Evolutionary conservation across 2,329 filamentous ascomycete genomes (phyloP).

Genomic region (Aspergillus fructus): DNA sequence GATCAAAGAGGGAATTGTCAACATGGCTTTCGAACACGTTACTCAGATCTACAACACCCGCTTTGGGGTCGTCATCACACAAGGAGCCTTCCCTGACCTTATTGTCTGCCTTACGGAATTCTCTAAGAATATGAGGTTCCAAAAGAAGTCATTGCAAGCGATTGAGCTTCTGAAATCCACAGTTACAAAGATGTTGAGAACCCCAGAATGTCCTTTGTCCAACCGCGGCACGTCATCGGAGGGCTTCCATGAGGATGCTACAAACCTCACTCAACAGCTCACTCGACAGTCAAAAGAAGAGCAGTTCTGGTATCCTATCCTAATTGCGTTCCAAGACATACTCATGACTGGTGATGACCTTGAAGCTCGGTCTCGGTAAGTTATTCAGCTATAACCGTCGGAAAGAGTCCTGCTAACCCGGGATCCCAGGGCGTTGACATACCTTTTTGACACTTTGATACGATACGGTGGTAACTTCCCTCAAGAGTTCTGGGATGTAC

Average conservation of each 20-base stretch:
- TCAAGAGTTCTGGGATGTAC: conserved; percentile 93
- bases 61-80: conserved; percentile 92
- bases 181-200: conserved; percentile 91
- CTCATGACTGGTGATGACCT: conserved; percentile 98
- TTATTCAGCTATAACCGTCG: neutral
- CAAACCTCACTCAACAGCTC: conserved; percentile 60
- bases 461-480: conserved; percentile 90
- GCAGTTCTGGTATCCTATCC: conserved; percentile 96
- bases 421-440: conserved; percentile 70
- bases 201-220: conserved; percentile 89
- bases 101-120: conserved; percentile 97
- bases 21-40: conserved; percentile 94
- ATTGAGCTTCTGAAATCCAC: conserved; percentile 94
- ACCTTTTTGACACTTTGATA: conserved; percentile 92
- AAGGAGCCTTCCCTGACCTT: conserved; percentile 94
- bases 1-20: conserved; percentile 79
- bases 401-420: conserved; percentile 9
- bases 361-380: conserved; percentile 74
- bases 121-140: conserved; percentile 97
- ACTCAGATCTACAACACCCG: conserved; percentile 92
- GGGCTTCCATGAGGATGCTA: conserved; percentile 45
- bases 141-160: conserved; percentile 95
- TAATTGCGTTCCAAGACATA: conserved; percentile 98
- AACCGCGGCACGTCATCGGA: conserved; percentile 54
- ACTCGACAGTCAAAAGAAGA: conserved; percentile 88